Evolutionary conservation across 768 basidiomycete species (phyloP).

Genomic region (Amanita muscaria): DNA sequence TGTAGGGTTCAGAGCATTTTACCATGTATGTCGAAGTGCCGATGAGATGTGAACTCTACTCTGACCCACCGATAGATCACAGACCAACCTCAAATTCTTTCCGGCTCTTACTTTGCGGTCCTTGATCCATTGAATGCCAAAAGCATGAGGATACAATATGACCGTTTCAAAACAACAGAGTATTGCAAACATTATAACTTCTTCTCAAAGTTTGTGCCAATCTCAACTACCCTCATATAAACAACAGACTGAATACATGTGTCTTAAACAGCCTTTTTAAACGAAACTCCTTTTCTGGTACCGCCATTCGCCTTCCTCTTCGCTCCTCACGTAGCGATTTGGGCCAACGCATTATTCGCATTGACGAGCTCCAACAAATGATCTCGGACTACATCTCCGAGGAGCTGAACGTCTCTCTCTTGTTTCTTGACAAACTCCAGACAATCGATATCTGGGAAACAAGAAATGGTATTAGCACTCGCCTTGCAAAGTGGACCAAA

Average conservation of each 20-base stretch:
- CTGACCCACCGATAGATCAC: constrained; percentile 27
- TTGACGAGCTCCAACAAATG: constrained; percentile 27
- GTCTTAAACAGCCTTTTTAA: no score
- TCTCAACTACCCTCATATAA: no score
- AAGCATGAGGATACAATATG: constrained; percentile 23
- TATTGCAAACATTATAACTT: constrained; percentile 24
- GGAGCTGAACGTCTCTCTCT: constrained; percentile 30
- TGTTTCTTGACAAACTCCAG: constrained; percentile 33
- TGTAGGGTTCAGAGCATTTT: constrained; percentile 41
- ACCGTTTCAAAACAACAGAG: constrained; percentile 18
- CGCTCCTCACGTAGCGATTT: constrained; percentile 25
- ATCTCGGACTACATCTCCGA: constrained; percentile 32
- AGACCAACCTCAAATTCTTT: constrained; percentile 41
- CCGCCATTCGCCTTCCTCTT: constrained; percentile 40
- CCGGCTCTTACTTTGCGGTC: constrained; percentile 28
- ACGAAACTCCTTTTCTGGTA: constrained; percentile 23
- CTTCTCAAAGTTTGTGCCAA: no score
- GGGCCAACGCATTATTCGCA: constrained; percentile 23
- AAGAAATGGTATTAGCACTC: constrained; percentile 15
- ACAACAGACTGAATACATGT: no score
- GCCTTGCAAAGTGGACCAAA: constrained; percentile 15
- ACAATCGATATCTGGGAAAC: constrained; percentile 34
- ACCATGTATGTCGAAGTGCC: constrained; percentile 29
- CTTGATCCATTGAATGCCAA: constrained; percentile 34
- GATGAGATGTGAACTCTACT: background rate